A percentile compares a stretch with the other conserved stretches of the same genome.
phyloP scores from a whole-genome alignment of 202 grass and related monocot genomes.

The Schoenoplectus triqueter region DNA sequence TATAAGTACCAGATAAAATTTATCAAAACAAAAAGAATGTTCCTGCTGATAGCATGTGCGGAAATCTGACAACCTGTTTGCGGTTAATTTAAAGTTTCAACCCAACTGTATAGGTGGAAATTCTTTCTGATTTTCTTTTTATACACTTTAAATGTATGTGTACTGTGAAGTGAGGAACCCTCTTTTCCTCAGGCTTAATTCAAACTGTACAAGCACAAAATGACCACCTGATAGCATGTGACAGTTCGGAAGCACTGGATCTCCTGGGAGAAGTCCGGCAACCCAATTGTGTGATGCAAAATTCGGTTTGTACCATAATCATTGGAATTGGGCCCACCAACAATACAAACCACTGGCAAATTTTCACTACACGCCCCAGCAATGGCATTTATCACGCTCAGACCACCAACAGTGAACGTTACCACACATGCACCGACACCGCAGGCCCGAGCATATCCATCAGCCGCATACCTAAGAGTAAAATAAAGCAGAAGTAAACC shows the following conservation, averaged over 20 bases:
- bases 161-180: not conserved
- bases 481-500: not conserved
- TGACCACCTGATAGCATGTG: constrained; percentile 78
- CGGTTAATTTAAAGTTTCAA: not conserved
- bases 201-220: not conserved
- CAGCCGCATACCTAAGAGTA: constrained; percentile 60
- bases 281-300: constrained; percentile 89
- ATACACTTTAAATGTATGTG: not conserved
- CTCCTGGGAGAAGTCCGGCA: constrained; percentile 85
- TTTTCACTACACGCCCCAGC: constrained; percentile 94
- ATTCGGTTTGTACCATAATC: constrained; percentile 91
- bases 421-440: constrained; percentile 78
- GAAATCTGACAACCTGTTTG: not conserved
- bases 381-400: constrained; percentile 94
- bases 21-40: not conserved
- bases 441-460: constrained; percentile 72
- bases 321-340: constrained; percentile 83
- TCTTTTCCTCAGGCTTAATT: not conserved
- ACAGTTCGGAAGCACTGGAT: constrained; percentile 84
- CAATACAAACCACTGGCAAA: constrained; percentile 81
- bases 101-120: not conserved
- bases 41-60: not conserved
- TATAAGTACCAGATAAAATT: not conserved
- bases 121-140: not conserved
- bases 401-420: constrained; percentile 93